Evolutionary conservation across 441 rosid species (phyloP), one percentile per base, ranked within the genome.

Genomic region (Brassica balearica): DNA sequence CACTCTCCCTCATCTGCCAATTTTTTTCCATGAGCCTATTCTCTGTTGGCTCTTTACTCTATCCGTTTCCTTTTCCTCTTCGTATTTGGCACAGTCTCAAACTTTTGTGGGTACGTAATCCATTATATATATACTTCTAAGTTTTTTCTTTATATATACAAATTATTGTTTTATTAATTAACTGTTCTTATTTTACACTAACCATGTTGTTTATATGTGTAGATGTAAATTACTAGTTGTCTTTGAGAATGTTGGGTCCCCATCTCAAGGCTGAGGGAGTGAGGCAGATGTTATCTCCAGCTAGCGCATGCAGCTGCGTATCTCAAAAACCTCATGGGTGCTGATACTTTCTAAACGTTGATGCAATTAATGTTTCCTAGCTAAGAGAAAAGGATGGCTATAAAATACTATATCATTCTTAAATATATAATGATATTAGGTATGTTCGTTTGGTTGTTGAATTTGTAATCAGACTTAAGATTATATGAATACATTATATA

Each of bases 51-150:
- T 77, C 74, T 25, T 73, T 85, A 68, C 79, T 85, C 6, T 27
- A 83, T 6, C 90, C 87, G 3, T 73, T 87, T 43, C 88, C 90
- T 74, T 83, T 82, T 11, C 84, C 71, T 48, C 53, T 62, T 70
- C 81, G 82, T 29, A 73, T 87, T 61, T 79, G 84, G 85, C 69
- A 80, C 5, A 84, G 85, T 46, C 79, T 75, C 56, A 82, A 82
- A 61, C 64, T 85, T 34, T 72, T 87, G 19, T 61, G 3, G 75
- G 75, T 53, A 53, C 59, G 86, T 85, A 46, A 43, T 5, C 62
- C 48, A 15, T 59, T 19, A 5, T 2, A 10, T 64, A 10, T 36
- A 4, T 62, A 6, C 64, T 53, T 27, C 11, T 43, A 43, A 43
- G 17, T 6, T 68, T 9, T 23, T 22, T 43, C 0, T 23, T 4